Base-by-base conservation (phyloP, 257 asterid species). In the Sherardia arvensis region DNA sequence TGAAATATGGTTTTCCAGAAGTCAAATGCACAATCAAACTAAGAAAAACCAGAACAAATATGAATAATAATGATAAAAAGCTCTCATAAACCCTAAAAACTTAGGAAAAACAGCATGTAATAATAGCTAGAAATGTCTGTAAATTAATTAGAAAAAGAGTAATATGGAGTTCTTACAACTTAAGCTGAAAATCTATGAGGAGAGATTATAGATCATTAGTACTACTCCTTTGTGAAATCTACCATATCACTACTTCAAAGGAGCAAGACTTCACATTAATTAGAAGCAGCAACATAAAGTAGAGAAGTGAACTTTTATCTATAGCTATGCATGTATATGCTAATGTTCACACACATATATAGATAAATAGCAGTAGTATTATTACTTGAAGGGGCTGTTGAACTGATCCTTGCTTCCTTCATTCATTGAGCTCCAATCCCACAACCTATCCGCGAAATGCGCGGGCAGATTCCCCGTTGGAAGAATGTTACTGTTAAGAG, bases 371-470 rank as follows among this genome's bases (percentile, higher is more conserved):
- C n/a, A 43, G 4, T 17, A 43, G 4, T 10, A 43, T 43, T 43
- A 15, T 71, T 71, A 71, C 70, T 71, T 71, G 75, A 71, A 71
- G 17, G 75, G 71, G 56, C 29, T 66, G 65, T 65, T 65, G 64
- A 61, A 72, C 53, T 49, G 56, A 49, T 74, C 78, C 43, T 74
- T 74, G 74, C 63, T 69, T 59, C 60, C 74, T 26, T 74, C 74
- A 5, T 69, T 68, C 20, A 74, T 59, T 6, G 71, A 36, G 56
- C 38, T 87, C 98, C 98, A 91, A 43, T 88, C 98, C 98, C 98
- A 92, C 76, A 88, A 60, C 62, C 89, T 78, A 34, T 85, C 95
- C 0, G 86, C 36, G 58, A 77, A 82, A 27, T 74, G 71, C 5
- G 73, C 76, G 65, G 65, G 90, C 65, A 70, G 38, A 10, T 88